Base-by-base conservation (phyloP, 176 grass and related monocot genomes). In the Raddia distichophylla region DNA sequence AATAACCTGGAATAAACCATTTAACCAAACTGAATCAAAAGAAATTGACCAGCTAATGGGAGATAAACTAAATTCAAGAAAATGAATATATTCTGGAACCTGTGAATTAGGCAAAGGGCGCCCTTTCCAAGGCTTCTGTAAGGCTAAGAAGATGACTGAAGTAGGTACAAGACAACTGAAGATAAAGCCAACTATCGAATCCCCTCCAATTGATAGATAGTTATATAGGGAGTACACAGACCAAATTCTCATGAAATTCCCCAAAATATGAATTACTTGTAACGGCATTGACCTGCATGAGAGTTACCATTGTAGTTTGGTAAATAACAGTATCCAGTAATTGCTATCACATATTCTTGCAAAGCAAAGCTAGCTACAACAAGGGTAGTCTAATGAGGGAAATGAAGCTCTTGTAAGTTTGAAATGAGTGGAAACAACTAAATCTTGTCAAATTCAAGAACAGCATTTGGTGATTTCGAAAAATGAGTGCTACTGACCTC, bases 91-190 rank as follows among this genome's bases (percentile, higher is more conserved):
- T 49, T 77, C 37, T 70, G 65, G 4, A 88, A 95, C 96, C 93
- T 98, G 96, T 86, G 96, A 88, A 87, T 98, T 98, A 22, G 90
- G 90, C 58, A 98, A 79, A 77, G 91, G 84, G 45, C 92, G 84
- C 10, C 96, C 96, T 90, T 88, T 93, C 96, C 96, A 98, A 69
- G 96, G 96, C 82, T 93, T 93, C 73, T 95, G 96, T 74, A 95
- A 72, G 27, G 87, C 84, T 22, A 98, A 84, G 83, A 98, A 95
- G 64, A 98, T 88, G 80, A 98, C 43, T 78, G 90, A 86, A 80
- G 93, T 68, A 61, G 93, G 93, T 56, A 98, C 93, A 76, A 95
- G 86, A 70, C 96, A 98, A 78, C 90, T 98, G 82, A 98, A 98
- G 88, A 98, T 98, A 83, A 98, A 98, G 2, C 90, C 88, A 78